Base-by-base conservation (phyloP, 2,329 filamentous ascomycete genomes). In the Chalaropsis ovoidea region DNA sequence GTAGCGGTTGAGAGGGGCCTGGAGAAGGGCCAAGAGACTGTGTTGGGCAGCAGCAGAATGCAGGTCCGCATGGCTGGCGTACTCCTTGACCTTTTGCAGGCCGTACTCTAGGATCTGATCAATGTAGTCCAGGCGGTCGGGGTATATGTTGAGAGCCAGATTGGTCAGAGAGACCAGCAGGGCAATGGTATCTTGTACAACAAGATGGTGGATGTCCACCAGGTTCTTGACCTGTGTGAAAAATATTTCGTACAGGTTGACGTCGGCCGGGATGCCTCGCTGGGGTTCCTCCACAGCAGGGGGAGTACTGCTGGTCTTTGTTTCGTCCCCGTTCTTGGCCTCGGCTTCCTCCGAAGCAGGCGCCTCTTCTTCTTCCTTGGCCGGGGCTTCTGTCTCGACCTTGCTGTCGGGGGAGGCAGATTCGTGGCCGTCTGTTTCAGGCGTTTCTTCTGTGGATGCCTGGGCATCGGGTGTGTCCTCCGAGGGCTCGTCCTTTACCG, bases 181-280 rank as follows among this genome's bases (percentile, higher is more conserved):
- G 10, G 92, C 94, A 71, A 96, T 94, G 19, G 89, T 95, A 74
- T 99, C 95, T 74, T 95, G 91, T 69, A 99, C 93, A 0, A 92
- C 88, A 63, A 99, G 81, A 70, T 90, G 87, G 72, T 96, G 90
- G 63, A 89, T 89, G 75, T 91, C 93, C 68, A 97, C 92, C 63
- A 99, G 80, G 72, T 93, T 92, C 73, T 95, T 88, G 68, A 97
- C 94, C 75, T 97, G 94, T 63, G 91, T 87, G 72, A 97, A 95
- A 80, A 97, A 99, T 67, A 97, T 90, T 76, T 97, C 92, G 75
- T 97, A 97, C 27, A 99, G 83, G 76, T 90, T 93, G 67, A 96
- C 86, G 71, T 90, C 87, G 63, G 86, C 82, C 0, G 87, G 86
- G 69, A 90, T 89, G 22, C 83, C 78, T 13, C 69, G 61, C 61